Conservation (phyloP, 2,329 filamentous ascomycete genomes). For the Metarhizium album region DNA sequence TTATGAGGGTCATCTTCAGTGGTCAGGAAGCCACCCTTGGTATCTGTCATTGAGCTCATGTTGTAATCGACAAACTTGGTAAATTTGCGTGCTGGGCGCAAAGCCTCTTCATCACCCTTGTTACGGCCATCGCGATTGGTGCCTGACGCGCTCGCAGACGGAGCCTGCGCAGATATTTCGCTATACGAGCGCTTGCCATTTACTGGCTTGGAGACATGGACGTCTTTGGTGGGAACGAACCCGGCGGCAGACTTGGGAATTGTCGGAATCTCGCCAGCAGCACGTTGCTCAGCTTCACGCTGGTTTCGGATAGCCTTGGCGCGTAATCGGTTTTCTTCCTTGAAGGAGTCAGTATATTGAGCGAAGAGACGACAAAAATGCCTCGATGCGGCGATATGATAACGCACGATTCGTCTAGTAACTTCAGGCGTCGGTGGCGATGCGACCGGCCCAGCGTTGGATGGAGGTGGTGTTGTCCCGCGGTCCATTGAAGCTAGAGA, state of each 20-base stretch:
- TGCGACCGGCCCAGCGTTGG: conserved; percentile 15
- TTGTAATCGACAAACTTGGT: conserved; percentile 95
- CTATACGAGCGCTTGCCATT: conserved; percentile 59
- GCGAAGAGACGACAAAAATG: background rate
- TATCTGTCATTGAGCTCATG: conserved; percentile 95
- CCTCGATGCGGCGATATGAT: background rate
- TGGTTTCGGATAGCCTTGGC: conserved; percentile 78
- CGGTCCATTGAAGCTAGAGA: conserved; percentile 31
- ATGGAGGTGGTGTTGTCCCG: conserved; percentile 33
- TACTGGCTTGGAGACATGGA: conserved; percentile 37
- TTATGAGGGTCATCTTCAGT: conserved; percentile 86
- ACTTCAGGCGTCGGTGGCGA: conserved; percentile 45
- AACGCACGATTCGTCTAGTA: conserved; percentile 42
- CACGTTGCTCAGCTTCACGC: conserved; percentile 51
- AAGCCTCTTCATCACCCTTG: conserved; percentile 34
- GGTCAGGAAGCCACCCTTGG: conserved; percentile 90
- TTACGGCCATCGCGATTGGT: conserved; percentile 60
- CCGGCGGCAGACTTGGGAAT: conserved; percentile 48
- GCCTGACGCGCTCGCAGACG: conserved; percentile 30
- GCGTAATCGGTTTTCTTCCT: conserved; percentile 82
- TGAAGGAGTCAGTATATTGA: conserved; percentile 7
- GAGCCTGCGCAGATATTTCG: conserved; percentile 38
- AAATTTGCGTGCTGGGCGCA: conserved; percentile 77
- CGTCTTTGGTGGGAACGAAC: conserved; percentile 59
- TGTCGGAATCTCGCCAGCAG: conserved; percentile 29